Evolutionary conservation across 176 grass and related monocot genomes (phyloP), one percentile per base, ranked within the genome.

Genomic region (Triticum urartu): DNA sequence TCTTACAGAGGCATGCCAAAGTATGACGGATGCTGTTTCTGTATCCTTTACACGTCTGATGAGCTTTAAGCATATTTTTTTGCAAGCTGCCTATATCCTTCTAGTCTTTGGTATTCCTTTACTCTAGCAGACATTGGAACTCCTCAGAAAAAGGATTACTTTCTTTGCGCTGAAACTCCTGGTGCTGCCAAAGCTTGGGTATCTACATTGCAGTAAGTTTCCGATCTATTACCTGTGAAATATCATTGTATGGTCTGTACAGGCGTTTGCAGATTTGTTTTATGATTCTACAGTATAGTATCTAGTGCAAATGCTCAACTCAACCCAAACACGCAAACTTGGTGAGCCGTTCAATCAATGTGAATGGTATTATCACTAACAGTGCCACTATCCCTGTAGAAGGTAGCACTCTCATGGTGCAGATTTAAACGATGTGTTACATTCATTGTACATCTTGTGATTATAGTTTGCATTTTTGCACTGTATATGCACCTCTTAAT

Each of bases 61-160:
- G 9, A 84, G 25, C 18, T 78, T 64, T 86, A 48, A 77, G 74
- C 25, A 30, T 32, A 42, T 42, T 81, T 7, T 59, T 58, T 36
- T 45, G 11, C 28, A 84, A 54, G 13, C 59, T 42, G 40, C 20
- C 12, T 30, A 35, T 35, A 83, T 50, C 60, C 17, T 68, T 74
- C 72, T 62, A 52, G 52, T 79, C 89, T 87, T 73, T 81, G 43
- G 79, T 79, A 30, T 88, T 94, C 79, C 92, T 99, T 90, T 78
- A 96, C 85, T 91, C 69, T 62, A 50, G 71, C 54, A 96, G 97
- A 96, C 79, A 94, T 97, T 36, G 97, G 92, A 89, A 99, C 94
- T 87, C 97, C 92, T 83, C 90, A 96, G 73, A 99, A 99, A 79
- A 99, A 96, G 71, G 97, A 99, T 85, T 99, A 99, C 69, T 99